Evolutionary conservation across 306 rosid genomes (phyloP), one percentile per base, ranked within the genome.

Genomic region (Sechiopsis laciniata): DNA sequence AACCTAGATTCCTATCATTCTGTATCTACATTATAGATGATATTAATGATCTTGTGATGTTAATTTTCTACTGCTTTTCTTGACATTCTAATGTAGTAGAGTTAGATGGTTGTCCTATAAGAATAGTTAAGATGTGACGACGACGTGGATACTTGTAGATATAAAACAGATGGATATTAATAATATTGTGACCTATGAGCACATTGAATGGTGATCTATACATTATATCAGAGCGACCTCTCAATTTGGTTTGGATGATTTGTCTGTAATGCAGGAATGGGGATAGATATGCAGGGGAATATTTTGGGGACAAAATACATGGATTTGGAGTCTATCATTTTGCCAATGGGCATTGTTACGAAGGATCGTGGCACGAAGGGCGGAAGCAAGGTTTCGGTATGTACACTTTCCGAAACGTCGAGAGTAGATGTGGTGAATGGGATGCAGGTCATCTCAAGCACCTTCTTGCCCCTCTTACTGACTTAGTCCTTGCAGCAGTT

Each of bases 321-420:
- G 99, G 97, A 80, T 95, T 95, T 76, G 99, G 99, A 8, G 84
- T 89, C n/a, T 95, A 95, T 78, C 92, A 89, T 75, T 95, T 95
- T 80, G 95, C 92, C 16, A 91, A 95, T 58, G 96, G 96, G 14
- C 99, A 95, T 79, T 89, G 95, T 58, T 95, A 95, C 2, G 99
- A 91, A 71, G 99, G 99, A 4, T 92, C 97, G 4, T 95, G 99
- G 99, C 97, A 95, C 40, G 99, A 95, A 70, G 97, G 99, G 16
- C 86, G 92, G 0, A 88, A 89, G 78, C 99, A 91, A 80, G 99
- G 97, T 32, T 82, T 81, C 6, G 99, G 99, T 17, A 81, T 76
- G 65, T 95, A 95, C 56, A 83, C 84, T 10, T 95, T 95, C 61
- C 79, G 95, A 73, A 91, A 74, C 22, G 86, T 83, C 2, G 92